These are phyloP conservation scores for Lachnellula hyalina DNA, from an alignment of 2,329 filamentous ascomycete species.

Conservation along the genomic window DNA sequence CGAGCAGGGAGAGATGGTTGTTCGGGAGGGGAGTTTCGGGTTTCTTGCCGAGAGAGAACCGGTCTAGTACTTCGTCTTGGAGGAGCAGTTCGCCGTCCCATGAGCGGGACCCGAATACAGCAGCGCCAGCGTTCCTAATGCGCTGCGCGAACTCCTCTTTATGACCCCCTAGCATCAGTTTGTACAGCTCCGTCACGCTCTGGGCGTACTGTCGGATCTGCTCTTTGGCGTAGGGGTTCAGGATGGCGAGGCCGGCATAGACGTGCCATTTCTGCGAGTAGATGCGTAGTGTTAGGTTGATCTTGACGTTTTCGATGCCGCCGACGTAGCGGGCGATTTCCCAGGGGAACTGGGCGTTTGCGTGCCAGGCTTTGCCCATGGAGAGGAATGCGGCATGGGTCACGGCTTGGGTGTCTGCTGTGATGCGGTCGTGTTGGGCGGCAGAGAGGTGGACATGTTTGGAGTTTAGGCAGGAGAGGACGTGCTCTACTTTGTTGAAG, in stretches of 20 bases:
- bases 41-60: conserved; percentile 74
- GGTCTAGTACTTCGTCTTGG: conserved; percentile 75
- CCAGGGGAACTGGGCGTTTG: conserved; percentile 94
- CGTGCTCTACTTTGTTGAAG: conserved; percentile 71
- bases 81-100: conserved; percentile 64
- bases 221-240: conserved; percentile 86
- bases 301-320: conserved; percentile 98
- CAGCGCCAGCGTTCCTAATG: conserved; percentile 73
- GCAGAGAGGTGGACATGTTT: conserved; percentile 86
- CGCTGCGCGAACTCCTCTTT: conserved; percentile 66
- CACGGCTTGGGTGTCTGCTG: conserved; percentile 95
- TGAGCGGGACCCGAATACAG: conserved; percentile 54
- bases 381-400: conserved; percentile 95
- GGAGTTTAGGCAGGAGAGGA: conserved; percentile 78
- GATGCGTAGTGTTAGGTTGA: conserved; percentile 95
- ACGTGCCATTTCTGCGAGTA: conserved; percentile 99
- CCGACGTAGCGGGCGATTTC: conserved; percentile 92
- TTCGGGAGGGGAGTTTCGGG: conserved; percentile 62
- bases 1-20: conserved; percentile 87
- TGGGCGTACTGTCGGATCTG: conserved; percentile 94
- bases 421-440: conserved; percentile 89
- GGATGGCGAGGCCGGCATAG: conserved; percentile 92
- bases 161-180: conserved; percentile 89
- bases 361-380: conserved; percentile 98
- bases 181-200: conserved; percentile 90